A percentile compares a stretch with the other conserved stretches of the same genome.
These are phyloP conservation scores for Sutorius eximius DNA, from an alignment of 1,284 basidiomycete species.

Conservation along the genomic window DNA sequence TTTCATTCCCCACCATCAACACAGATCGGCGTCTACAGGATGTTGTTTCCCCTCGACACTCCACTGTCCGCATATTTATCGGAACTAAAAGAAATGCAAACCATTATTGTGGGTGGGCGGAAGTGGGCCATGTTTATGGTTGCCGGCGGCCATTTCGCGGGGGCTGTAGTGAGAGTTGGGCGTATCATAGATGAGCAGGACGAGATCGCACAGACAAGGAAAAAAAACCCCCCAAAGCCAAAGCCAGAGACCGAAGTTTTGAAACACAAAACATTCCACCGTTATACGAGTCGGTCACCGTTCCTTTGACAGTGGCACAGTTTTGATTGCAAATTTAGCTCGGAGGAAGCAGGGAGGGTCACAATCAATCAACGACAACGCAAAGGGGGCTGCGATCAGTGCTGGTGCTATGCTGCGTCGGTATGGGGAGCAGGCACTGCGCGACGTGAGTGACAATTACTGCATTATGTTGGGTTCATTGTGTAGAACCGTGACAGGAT, in stretches of 20 bases:
- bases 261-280: slow-evolving; percentile 95
- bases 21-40: slow-evolving; percentile 87
- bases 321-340: slow-evolving; percentile 48
- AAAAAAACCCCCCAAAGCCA: slow-evolving; percentile 59
- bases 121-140: slow-evolving; percentile 95
- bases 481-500: slow-evolving; percentile 51
- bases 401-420: slow-evolving; percentile 93
- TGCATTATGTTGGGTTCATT: background rate
- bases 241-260: slow-evolving; percentile 78
- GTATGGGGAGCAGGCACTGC: slow-evolving; percentile 91
- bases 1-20: slow-evolving; percentile 80
- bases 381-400: slow-evolving; percentile 91
- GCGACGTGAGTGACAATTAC: slow-evolving; percentile 61
- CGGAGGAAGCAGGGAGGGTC: slow-evolving; percentile 97
- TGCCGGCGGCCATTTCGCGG: slow-evolving; percentile 97
- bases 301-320: background rate
- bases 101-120: slow-evolving; percentile 58
- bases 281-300: slow-evolving; percentile 84
- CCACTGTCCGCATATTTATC: slow-evolving; percentile 48
- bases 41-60: slow-evolving; percentile 60
- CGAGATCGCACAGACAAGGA: slow-evolving; percentile 33
- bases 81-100: slow-evolving; percentile 70
- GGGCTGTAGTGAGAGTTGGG: slow-evolving; percentile 78
- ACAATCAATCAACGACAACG: slow-evolving; percentile 90
- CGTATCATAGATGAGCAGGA: slow-evolving; percentile 48